phyloP scores from a whole-genome alignment of 2,329 filamentous ascomycete genomes.

The Geosmithia flava region DNA sequence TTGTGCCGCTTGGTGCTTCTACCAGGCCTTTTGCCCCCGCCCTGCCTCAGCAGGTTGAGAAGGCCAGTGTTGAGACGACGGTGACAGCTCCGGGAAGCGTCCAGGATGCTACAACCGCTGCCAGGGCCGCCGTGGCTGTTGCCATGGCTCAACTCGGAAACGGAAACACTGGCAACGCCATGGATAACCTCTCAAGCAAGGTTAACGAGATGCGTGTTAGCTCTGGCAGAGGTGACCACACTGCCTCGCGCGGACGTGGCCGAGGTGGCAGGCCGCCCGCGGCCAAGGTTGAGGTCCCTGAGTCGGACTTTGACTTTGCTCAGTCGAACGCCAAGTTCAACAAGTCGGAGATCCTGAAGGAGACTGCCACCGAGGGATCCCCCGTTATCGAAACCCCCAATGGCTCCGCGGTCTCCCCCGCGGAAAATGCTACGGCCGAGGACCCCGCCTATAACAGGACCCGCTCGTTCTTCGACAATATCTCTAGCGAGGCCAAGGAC shows the following conservation, averaged over 20 bases:
- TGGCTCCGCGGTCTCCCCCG: conserved; percentile 19
- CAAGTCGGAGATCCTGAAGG: conserved; percentile 57
- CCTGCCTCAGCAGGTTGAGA: conserved; percentile 11
- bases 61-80: conserved; percentile 21
- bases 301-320: conserved; percentile 86
- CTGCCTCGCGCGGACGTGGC: conserved; percentile 36
- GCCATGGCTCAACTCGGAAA: conserved; percentile 61
- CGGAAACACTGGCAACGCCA: conserved; percentile 25
- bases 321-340: conserved; percentile 34
- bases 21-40: conserved; percentile 24
- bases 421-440: conserved; percentile 26
- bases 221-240: conserved; percentile 20
- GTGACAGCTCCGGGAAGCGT: conserved; percentile 27
- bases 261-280: conserved; percentile 31
- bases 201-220: conserved; percentile 66
- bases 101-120: conserved; percentile 60
- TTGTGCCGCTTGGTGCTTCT: conserved; percentile 45
- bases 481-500: conserved; percentile 87
- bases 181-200: conserved; percentile 63
- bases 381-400: conserved; percentile 43
- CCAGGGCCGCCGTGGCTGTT: conserved; percentile 65
- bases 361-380: conserved; percentile 65
- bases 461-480: conserved; percentile 94
- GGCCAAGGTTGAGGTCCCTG: conserved; percentile 75
- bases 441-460: conserved; percentile 69